phyloP scores from a whole-genome alignment of 2,329 filamentous ascomycete species.

The Phyllosticta citrichinensis region DNA sequence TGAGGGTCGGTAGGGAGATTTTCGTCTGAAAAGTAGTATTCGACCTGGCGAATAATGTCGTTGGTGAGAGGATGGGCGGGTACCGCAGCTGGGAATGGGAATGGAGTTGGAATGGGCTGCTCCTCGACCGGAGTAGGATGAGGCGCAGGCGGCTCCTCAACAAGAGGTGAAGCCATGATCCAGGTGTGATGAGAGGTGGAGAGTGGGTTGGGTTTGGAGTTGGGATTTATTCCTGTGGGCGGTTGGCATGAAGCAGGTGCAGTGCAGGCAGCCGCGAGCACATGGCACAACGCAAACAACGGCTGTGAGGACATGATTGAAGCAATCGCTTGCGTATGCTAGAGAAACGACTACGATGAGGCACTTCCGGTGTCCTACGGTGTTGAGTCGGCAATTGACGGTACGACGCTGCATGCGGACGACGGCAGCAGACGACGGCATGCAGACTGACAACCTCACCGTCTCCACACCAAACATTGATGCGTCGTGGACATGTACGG shows the following conservation, averaged over 20 bases:
- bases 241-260: neutral
- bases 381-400: neutral
- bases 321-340: neutral
- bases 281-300: neutral
- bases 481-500: neutral
- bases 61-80: slow-evolving; percentile 14
- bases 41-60: slow-evolving; percentile 28
- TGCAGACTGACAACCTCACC: neutral
- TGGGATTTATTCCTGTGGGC: neutral
- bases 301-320: neutral
- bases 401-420: neutral
- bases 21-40: slow-evolving; percentile 41
- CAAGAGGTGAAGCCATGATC: neutral
- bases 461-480: neutral
- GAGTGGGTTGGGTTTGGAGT: neutral
- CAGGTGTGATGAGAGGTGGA: neutral
- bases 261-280: neutral
- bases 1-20: slow-evolving; percentile 35
- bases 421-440: neutral
- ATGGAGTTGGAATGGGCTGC: neutral
- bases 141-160: neutral
- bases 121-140: neutral
- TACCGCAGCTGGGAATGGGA: neutral
- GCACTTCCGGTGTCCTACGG: too few species aligned
- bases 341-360: neutral